Percentiles rank a stretch among this genome's conserved stretches.
Conservation (phyloP, 2,329 filamentous ascomycete species). For the Rachicladosporium sp. region DNA sequence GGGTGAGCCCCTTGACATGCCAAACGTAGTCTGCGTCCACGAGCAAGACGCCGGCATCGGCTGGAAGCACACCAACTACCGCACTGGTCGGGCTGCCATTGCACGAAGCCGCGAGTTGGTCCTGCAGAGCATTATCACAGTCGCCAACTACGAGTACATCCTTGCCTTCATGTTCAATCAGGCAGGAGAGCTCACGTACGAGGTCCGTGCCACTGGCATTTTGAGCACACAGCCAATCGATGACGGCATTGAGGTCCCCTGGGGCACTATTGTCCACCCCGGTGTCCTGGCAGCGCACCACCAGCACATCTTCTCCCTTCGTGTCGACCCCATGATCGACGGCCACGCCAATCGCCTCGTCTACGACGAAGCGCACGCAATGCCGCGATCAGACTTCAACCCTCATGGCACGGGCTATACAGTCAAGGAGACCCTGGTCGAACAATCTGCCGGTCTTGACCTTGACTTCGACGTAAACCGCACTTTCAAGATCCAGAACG, state of each 20-base stretch:
- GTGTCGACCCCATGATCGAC: slow-evolving; percentile 37
- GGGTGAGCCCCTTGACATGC: slow-evolving; percentile 45
- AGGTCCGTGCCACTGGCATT: slow-evolving; percentile 57
- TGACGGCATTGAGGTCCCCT: slow-evolving; percentile 50
- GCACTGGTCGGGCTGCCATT: slow-evolving; percentile 51
- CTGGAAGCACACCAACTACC: slow-evolving; percentile 62
- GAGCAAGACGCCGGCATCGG: slow-evolving; percentile 58
- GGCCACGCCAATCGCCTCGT: slow-evolving; percentile 33
- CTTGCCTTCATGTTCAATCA: slow-evolving; percentile 62
- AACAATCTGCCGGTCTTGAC: slow-evolving; percentile 39
- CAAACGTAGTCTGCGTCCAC: slow-evolving; percentile 58
- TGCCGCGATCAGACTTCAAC: slow-evolving; percentile 45
- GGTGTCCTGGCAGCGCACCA: slow-evolving; percentile 59
- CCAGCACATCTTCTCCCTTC: slow-evolving; percentile 59
- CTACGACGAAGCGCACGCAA: slow-evolving; percentile 44
- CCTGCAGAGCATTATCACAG: slow-evolving; percentile 49
- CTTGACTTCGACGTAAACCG: slow-evolving; percentile 33
- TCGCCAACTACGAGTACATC: slow-evolving; percentile 64
- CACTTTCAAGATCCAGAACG: slow-evolving; percentile 39
- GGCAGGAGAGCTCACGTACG: slow-evolving; percentile 53
- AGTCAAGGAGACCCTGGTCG: slow-evolving; percentile 34
- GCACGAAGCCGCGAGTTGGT: slow-evolving; percentile 54
- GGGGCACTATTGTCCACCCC: slow-evolving; percentile 57
- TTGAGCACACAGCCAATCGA: slow-evolving; percentile 56
- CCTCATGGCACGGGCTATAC: slow-evolving; percentile 42